These are phyloP conservation scores for Naganishia liquefaciens DNA, from an alignment of 1,284 basidiomycete species.

Conservation along the genomic window DNA sequence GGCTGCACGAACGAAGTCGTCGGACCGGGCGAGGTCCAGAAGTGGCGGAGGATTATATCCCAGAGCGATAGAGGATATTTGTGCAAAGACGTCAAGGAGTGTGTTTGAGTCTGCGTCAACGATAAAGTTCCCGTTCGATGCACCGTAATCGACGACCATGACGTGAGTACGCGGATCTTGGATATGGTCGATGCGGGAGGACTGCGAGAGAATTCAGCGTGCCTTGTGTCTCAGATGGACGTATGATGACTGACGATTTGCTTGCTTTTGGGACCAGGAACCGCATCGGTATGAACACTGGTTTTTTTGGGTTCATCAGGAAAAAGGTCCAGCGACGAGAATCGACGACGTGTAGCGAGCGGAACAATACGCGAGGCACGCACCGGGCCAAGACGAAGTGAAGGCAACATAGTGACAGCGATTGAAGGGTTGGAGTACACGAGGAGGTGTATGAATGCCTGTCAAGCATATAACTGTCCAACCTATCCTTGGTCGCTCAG, in stretches of 20 bases:
- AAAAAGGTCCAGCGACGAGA: slow-evolving; percentile 38
- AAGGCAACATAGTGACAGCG: no score
- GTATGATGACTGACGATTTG: slow-evolving; percentile 34
- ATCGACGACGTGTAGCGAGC: slow-evolving; percentile 49
- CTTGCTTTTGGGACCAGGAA: slow-evolving; percentile 40
- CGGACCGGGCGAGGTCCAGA: slow-evolving; percentile 37
- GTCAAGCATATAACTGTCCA: no score
- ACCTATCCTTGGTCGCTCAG: no score
- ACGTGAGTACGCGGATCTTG: slow-evolving; percentile 55
- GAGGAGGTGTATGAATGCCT: no score
- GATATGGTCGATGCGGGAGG: slow-evolving; percentile 47
- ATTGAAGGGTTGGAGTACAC: no score
- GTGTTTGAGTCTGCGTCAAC: slow-evolving; percentile 61
- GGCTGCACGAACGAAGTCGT: slow-evolving; percentile 42
- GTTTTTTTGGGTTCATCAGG: slow-evolving; percentile 39
- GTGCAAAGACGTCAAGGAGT: slow-evolving; percentile 60
- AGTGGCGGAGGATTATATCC: slow-evolving; percentile 37
- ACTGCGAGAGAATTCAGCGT: slow-evolving; percentile 28
- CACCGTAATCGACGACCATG: slow-evolving; percentile 42
- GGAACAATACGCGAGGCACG: no score
- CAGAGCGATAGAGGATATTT: slow-evolving; percentile 56
- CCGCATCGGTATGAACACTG: slow-evolving; percentile 33
- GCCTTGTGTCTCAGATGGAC: no score
- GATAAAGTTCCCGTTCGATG: slow-evolving; percentile 55
- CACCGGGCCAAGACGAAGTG: no score